These are phyloP conservation scores for Schwanniomyces pseudopolymorphus DNA, from an alignment of 805 yeast species.

Conservation along the genomic window DNA sequence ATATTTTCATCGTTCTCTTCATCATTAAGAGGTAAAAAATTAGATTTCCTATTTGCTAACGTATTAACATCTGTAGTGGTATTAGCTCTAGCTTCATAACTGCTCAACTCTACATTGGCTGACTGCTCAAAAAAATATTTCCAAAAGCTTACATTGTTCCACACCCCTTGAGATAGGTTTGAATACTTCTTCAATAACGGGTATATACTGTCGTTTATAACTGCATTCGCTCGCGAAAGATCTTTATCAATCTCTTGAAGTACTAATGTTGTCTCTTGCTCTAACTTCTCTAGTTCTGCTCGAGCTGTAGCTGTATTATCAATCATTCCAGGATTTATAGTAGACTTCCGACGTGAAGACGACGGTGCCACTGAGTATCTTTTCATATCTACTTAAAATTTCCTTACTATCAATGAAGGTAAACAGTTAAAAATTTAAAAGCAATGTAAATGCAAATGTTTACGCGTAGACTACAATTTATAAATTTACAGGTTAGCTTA, in stretches of 20 bases:
- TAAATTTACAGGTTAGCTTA: neutral
- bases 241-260: constrained; percentile 80
- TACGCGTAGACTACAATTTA: neutral
- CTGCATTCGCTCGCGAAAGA: constrained; percentile 63
- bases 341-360: constrained; percentile 30
- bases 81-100: constrained; percentile 45
- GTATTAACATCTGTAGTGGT: constrained; percentile 21
- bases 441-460: too few species aligned
- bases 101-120: constrained; percentile 61
- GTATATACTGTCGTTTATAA: constrained; percentile 63
- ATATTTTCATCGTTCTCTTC: constrained; percentile 7
- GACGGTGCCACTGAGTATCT: constrained; percentile 36
- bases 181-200: constrained; percentile 68
- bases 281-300: constrained; percentile 58
- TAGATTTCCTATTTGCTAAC: constrained; percentile 15
- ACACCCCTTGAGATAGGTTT: constrained; percentile 54
- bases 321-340: constrained; percentile 11
- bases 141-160: constrained; percentile 72
- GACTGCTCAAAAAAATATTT: constrained; percentile 75
- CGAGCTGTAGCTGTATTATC: constrained; percentile 20
- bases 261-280: constrained; percentile 74
- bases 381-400: constrained; percentile 20
- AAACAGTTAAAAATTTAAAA: neutral
- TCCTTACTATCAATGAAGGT: neutral
- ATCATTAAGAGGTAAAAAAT: constrained; percentile 17